Evolutionary conservation across 106 monocot genomes (phyloP).

Genomic region (Phalaenopsis aphrodite): DNA sequence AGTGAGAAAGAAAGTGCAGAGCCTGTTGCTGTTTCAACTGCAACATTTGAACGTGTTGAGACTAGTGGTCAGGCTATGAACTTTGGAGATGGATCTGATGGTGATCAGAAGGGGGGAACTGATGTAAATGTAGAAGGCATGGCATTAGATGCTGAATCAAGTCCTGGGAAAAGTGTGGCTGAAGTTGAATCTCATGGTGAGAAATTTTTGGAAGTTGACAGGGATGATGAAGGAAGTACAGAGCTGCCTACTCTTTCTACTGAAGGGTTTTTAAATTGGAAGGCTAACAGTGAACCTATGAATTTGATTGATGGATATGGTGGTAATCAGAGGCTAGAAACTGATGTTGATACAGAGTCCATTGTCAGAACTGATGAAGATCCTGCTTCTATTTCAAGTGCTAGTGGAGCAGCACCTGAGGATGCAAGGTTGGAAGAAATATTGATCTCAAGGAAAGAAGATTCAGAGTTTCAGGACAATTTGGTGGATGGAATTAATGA

Average conservation of each 20-base stretch:
- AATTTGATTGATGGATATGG: background rate
- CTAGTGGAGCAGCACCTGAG: background rate
- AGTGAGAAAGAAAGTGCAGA: background rate
- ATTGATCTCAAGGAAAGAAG: background rate
- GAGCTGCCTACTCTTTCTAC: background rate
- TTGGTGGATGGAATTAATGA: background rate
- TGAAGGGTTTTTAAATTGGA: background rate
- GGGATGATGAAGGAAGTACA: background rate
- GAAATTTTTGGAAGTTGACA: background rate
- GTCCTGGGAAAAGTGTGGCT: background rate
- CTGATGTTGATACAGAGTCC: background rate
- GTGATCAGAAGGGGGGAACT: background rate
- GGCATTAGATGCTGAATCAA: background rate
- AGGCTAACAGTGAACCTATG: background rate
- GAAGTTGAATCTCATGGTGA: background rate
- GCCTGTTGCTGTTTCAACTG: background rate
- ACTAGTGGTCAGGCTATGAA: background rate
- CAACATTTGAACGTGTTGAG: background rate
- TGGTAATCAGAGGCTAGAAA: slow-evolving; percentile 2
- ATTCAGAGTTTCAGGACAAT: background rate
- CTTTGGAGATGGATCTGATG: slow-evolving; percentile 1
- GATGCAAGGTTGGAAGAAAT: background rate
- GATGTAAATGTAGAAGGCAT: background rate
- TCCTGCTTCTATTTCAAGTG: background rate
- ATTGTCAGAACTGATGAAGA: background rate